phyloP scores from a whole-genome alignment of 306 rosid species.

The Citrullus colocynthis region DNA sequence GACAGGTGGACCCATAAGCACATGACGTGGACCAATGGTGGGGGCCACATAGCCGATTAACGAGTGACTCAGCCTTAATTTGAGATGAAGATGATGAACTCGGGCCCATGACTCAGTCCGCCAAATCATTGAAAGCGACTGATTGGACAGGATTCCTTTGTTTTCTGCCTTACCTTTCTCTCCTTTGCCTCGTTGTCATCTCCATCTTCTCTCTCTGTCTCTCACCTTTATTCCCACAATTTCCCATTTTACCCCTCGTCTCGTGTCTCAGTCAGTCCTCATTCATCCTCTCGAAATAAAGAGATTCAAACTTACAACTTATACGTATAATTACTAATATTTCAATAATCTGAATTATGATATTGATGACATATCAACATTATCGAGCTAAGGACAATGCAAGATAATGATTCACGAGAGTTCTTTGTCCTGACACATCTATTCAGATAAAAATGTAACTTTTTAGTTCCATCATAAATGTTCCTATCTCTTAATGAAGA shows the following conservation, averaged over 20 bases:
- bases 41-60: neutral
- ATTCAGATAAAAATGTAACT: no score
- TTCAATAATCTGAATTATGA: no score
- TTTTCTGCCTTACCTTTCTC: constrained; percentile 1
- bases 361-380: no score
- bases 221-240: constrained; percentile 2
- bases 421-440: no score
- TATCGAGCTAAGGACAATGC: no score
- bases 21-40: constrained; percentile 2
- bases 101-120: neutral
- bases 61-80: neutral
- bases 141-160: constrained; percentile 25
- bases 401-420: no score
- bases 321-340: no score
- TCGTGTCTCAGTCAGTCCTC: neutral
- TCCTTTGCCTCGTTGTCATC: constrained; percentile 26
- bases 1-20: neutral
- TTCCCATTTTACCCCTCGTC: constrained; percentile 2
- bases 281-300: neutral
- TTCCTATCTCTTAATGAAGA: neutral
- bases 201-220: neutral
- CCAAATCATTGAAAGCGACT: constrained; percentile 8
- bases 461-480: no score
- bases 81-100: neutral
- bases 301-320: no score